Evolutionary conservation across 2,329 filamentous ascomycete species (phyloP), one percentile per base, ranked within the genome.

Genomic region (Neoarthrinium moseri): DNA sequence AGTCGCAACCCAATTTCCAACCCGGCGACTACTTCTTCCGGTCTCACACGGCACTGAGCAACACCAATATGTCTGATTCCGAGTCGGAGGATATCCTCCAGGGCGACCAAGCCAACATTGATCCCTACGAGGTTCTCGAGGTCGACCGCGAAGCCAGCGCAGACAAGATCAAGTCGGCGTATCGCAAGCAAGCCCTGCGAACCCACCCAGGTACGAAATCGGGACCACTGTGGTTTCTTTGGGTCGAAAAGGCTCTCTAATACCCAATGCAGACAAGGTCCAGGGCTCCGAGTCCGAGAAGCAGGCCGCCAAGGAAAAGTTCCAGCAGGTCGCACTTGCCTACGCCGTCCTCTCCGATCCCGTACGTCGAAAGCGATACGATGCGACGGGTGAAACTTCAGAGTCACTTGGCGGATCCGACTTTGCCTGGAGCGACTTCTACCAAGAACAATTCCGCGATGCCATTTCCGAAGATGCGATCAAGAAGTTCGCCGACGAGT

Each of bases 391-490:
- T 45, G 94, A 87, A 46, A 97, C 91, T 0, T 83, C 88, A 10
- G 91, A 96, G 62, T 85, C 83, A 7, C 80, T 95, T 18, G 78
- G 86, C 24, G 86, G 90, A 62, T 78, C 81, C 4, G 84, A 89
- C 44, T 99, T 97, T 71, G 81, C 89, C 73, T 99, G 94, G 94
- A 76, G 81, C 44, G 85, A 88, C 38, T 99, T 91, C 73, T 99
- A 95, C 74, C 82, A 84, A 45, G 83, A 86, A 53, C 91, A 96
- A 58, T 96, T 86, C 65, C 81, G 80, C 40, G 85, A 91, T 46
- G 77, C 89, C 21, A 76, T 99, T 41, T 91, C 83, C 15, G 71
- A 77, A 3, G 83, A 89, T 49, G 81, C 82, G 4, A 92, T 99
- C 55, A 77, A 85, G 45, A 80, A 83, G 45, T 89, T 97, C 59